Conservation (phyloP, 129 eudicot species). For the Gnaphalium uliginosum region DNA sequence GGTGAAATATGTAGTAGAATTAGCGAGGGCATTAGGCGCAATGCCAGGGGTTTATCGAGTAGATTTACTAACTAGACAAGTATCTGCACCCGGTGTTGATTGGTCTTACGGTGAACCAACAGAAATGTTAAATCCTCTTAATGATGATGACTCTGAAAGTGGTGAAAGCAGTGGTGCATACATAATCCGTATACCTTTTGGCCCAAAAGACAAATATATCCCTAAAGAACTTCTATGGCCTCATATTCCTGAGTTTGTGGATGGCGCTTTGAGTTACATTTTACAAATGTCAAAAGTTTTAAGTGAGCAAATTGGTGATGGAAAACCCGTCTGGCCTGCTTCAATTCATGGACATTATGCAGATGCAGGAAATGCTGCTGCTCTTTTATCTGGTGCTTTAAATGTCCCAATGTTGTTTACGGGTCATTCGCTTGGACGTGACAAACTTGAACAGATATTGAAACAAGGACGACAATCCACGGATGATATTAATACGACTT, state of each 20-base stretch:
- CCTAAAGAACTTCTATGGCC: constrained; percentile 87
- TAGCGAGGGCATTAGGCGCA: constrained; percentile 81
- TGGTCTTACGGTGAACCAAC: constrained; percentile 82
- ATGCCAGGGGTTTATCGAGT: constrained; percentile 92
- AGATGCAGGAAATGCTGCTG: constrained; percentile 87
- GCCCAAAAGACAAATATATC: constrained; percentile 75
- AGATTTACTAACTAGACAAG: constrained; percentile 84
- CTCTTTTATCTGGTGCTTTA: constrained; percentile 76
- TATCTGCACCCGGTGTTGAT: constrained; percentile 71
- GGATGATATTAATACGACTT: constrained; percentile 70
- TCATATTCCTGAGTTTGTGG: constrained; percentile 78
- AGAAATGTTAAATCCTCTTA: constrained; percentile 65
- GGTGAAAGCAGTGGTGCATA: constrained; percentile 90
- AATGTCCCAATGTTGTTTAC: constrained; percentile 92
- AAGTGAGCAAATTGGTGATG: constrained; percentile 75
- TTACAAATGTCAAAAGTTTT: constrained; percentile 75
- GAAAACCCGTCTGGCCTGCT: constrained; percentile 78
- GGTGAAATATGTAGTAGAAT: constrained; percentile 89
- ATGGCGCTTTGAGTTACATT: constrained; percentile 78
- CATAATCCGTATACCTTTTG: constrained; percentile 87
- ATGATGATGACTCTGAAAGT: constrained; percentile 36
- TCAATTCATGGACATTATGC: constrained; percentile 89
- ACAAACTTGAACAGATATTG: constrained; percentile 80
- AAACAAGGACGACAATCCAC: constrained; percentile 75
- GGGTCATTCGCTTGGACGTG: constrained; percentile 90